These are phyloP conservation scores for Psilocybe cyanescens DNA, from an alignment of 768 basidiomycete genomes.

Conservation along the genomic window DNA sequence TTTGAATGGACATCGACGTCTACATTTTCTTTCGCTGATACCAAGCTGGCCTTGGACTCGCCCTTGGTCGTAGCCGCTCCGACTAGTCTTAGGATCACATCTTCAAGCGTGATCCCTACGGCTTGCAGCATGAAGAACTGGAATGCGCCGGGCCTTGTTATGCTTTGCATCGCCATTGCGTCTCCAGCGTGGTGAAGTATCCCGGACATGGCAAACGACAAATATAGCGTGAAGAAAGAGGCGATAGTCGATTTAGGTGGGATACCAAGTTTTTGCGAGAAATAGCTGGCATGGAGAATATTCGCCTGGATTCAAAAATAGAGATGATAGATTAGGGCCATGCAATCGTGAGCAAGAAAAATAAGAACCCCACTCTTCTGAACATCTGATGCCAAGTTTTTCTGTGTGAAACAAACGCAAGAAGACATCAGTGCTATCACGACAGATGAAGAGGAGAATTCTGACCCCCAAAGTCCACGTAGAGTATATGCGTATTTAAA, in stretches of 20 bases:
- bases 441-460: neutral
- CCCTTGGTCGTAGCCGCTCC: neutral
- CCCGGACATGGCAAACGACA: slow-evolving; percentile 38
- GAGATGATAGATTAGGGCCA: neutral
- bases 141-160: slow-evolving; percentile 18
- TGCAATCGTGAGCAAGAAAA: neutral
- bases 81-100: slow-evolving; percentile 22
- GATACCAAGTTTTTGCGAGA: slow-evolving; percentile 28
- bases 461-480: slow-evolving; percentile 45
- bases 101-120: slow-evolving; percentile 38
- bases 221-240: slow-evolving; percentile 36
- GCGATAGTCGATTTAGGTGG: slow-evolving; percentile 22
- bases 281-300: slow-evolving; percentile 28
- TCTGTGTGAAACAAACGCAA: slow-evolving; percentile 14
- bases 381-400: slow-evolving; percentile 40
- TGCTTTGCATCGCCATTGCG: slow-evolving; percentile 21
- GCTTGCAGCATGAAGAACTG: slow-evolving; percentile 29
- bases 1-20: neutral
- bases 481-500: slow-evolving; percentile 39
- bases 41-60: neutral
- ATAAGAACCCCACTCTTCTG: slow-evolving; percentile 32
- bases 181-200: slow-evolving; percentile 37
- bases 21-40: neutral
- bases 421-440: neutral
- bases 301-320: slow-evolving; percentile 23